Base-by-base conservation (phyloP, 2,329 filamentous ascomycete genomes). In the Beauveria pseudobassiana region DNA sequence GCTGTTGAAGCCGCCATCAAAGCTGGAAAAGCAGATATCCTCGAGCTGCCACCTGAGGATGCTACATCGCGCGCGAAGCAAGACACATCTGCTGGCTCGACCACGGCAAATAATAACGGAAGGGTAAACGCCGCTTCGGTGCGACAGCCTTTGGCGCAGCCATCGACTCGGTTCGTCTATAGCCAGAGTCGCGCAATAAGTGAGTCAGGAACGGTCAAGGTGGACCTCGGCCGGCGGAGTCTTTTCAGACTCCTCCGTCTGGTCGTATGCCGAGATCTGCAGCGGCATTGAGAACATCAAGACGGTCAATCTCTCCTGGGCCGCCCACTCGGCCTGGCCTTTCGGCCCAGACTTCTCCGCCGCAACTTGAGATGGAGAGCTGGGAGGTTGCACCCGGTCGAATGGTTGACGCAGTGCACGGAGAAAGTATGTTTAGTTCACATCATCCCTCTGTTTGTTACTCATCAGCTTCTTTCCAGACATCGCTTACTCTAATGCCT, bases 361-460 rank as follows among this genome's bases (percentile, higher is more conserved):
- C 45, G 7, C 49, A 68, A 3, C 53, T 74, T 6, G 69, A 76
- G 56, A 76, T 78, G 70, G 77, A 79, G 64, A 70, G 71, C 3
- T 79, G 77, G 77, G 78, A 80, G 65, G 64, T 78, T 51, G 77
- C 78, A 0, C 78, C 78, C 1, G 78, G 78, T 18, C 72, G 75
- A 24, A 67, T 78, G 34, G 67, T 65, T 9, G 70, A 74, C 40
- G 63, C 69, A 4, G 61, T 63, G 1, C 65, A 68, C 1, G 66
- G 67, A 1, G 70, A 74, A 30, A 77, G 77, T 79, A 69, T 65
- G 77, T 71, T 40, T 7, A 20, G 10, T 0, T 14, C 1, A 5
- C 12, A 55, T 16, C 5, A n/a, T 12, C 24, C 24, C 42, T 40
- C 22, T 50, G 9, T 12, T 1, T 4, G 14, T 18, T 9, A 22